These are phyloP conservation scores for Dillenia turbinata DNA, from an alignment of 164 flowering plant genomes.

Conservation along the genomic window DNA sequence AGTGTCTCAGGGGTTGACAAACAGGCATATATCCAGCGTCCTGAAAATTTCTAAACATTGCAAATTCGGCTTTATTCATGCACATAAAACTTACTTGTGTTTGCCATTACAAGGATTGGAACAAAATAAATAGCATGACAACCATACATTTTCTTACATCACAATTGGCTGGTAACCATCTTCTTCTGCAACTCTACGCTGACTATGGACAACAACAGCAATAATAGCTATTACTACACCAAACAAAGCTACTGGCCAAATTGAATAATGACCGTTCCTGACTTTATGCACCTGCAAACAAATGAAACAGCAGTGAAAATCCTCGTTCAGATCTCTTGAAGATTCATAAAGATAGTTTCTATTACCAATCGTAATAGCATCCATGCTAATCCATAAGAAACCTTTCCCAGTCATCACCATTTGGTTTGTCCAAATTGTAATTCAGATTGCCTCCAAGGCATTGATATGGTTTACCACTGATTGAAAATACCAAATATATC, in stretches of 20 bases:
- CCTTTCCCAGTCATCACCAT: too few relatives aligned
- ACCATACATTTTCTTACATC: conserved; percentile 1
- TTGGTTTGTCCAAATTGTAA: too few relatives aligned
- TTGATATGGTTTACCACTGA: too few relatives aligned
- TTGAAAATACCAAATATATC: too few relatives aligned
- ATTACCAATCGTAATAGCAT: neutral
- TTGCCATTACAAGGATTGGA: too few relatives aligned
- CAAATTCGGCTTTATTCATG: too few relatives aligned
- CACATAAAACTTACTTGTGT: too few relatives aligned
- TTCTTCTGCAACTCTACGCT: conserved; percentile 13
- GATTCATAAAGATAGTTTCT: neutral
- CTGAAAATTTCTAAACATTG: too few relatives aligned
- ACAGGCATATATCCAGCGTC: too few relatives aligned
- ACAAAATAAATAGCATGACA: too few relatives aligned
- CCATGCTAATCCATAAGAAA: neutral
- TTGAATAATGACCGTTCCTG: neutral
- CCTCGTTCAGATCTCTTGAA: neutral
- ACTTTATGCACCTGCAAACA: conserved; percentile 17
- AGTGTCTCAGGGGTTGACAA: too few relatives aligned
- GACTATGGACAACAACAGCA: conserved; percentile 11
- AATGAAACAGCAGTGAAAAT: conserved; percentile 1
- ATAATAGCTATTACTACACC: conserved; percentile 25
- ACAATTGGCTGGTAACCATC: conserved; percentile 24
- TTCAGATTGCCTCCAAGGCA: too few relatives aligned
- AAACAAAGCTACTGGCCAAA: conserved; percentile 20